A percentile compares a stretch with the other conserved stretches of the same genome.
Conservation (phyloP, 129 eudicot genomes). For the Scalesia atractyloides region DNA sequence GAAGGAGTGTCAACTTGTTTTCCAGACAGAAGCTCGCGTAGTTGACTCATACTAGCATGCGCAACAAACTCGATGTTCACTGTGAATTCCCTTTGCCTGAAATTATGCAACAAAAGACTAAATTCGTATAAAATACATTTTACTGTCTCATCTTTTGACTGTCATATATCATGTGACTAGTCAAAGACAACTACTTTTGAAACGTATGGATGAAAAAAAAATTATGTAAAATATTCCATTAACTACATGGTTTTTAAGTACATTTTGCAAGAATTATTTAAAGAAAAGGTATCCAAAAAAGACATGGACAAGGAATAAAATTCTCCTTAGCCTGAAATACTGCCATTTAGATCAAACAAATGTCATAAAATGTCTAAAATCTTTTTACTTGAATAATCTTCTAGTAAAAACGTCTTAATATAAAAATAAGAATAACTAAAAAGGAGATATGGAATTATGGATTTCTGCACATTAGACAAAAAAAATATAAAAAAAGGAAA, state of each 20-base stretch:
- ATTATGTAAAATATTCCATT: not conserved
- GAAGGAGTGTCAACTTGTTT: constrained; percentile 53
- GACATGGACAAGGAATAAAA: constrained; percentile 11
- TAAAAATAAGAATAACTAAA: not conserved
- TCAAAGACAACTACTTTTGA: not conserved
- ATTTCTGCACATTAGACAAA: not conserved
- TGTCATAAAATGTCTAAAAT: constrained; percentile 9
- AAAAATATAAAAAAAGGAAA: not conserved
- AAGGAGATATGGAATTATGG: not conserved
- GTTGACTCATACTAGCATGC: constrained; percentile 52
- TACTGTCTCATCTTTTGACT: constrained; percentile 6
- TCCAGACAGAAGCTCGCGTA: constrained; percentile 53
- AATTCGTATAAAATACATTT: not conserved
- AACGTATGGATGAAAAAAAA: not conserved
- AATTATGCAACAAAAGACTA: constrained; percentile 24
- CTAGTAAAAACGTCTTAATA: not conserved
- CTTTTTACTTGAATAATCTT: constrained; percentile 16
- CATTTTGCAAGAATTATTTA: not conserved
- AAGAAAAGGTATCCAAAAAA: constrained; percentile 17
- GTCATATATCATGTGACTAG: not conserved
- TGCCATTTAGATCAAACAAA: not conserved
- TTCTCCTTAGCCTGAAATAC: not conserved
- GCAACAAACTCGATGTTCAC: constrained; percentile 62
- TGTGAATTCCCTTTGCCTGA: constrained; percentile 53
- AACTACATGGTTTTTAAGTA: constrained; percentile 7